Evolutionary conservation across 805 yeast genomes (phyloP).

Genomic region (Clavispora carvajalis): DNA sequence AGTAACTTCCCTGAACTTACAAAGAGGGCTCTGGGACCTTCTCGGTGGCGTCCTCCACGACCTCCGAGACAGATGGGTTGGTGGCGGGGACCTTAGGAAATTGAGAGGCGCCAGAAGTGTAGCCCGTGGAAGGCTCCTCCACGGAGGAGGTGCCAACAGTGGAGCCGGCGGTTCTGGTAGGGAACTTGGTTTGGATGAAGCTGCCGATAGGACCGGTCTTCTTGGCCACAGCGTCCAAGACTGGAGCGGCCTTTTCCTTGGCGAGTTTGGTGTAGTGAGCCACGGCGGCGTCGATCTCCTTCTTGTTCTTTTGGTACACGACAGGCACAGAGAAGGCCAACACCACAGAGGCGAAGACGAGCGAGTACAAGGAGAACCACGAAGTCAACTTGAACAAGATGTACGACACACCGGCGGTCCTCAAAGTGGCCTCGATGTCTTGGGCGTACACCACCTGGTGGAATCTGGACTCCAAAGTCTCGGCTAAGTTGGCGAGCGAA

Average conservation of each 20-base stretch:
- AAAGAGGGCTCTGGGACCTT: slow-evolving; percentile 3
- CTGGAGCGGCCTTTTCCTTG: slow-evolving; percentile 53
- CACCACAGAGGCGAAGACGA: slow-evolving; percentile 53
- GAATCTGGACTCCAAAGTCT: slow-evolving; percentile 46
- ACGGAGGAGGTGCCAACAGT: slow-evolving; percentile 42
- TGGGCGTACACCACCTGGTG: slow-evolving; percentile 61
- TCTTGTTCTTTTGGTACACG: slow-evolving; percentile 67
- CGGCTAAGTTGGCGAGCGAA: slow-evolving; percentile 39
- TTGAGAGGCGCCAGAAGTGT: slow-evolving; percentile 31
- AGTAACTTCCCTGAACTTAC: background rate
- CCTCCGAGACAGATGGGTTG: slow-evolving; percentile 4
- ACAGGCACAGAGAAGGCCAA: slow-evolving; percentile 71
- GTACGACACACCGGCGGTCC: slow-evolving; percentile 64
- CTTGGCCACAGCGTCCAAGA: slow-evolving; percentile 49
- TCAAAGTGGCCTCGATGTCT: slow-evolving; percentile 67
- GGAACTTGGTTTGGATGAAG: slow-evolving; percentile 52
- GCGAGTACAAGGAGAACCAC: slow-evolving; percentile 66
- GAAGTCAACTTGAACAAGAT: slow-evolving; percentile 67
- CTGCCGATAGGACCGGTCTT: slow-evolving; percentile 65
- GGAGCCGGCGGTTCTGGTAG: slow-evolving; percentile 67
- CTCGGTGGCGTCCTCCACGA: slow-evolving; percentile 3
- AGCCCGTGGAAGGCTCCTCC: slow-evolving; percentile 18
- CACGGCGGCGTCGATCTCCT: slow-evolving; percentile 66
- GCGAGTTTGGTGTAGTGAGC: slow-evolving; percentile 40
- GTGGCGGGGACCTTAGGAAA: slow-evolving; percentile 40